Conservation (phyloP, 2,329 filamentous ascomycete species). For the Aspergillus ibericus region DNA sequence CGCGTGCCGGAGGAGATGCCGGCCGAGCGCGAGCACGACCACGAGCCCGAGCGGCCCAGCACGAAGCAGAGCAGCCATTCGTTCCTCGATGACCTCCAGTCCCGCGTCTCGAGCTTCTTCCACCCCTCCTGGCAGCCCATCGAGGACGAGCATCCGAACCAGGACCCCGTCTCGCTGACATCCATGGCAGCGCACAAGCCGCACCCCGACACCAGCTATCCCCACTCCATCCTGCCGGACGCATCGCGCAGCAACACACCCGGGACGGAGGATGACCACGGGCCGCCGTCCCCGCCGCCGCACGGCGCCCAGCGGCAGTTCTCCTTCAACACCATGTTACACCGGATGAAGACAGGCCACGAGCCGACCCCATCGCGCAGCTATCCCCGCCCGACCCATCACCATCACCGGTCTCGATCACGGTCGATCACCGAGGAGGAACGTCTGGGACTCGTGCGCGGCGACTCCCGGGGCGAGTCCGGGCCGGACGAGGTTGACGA, state of each 20-base stretch:
- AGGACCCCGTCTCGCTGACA: slow-evolving; percentile 62
- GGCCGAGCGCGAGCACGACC: slow-evolving; percentile 37
- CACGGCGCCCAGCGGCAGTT: slow-evolving; percentile 73
- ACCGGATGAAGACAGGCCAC: slow-evolving; percentile 42
- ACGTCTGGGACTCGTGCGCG: slow-evolving; percentile 75
- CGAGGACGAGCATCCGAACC: slow-evolving; percentile 41
- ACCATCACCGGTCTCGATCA: slow-evolving; percentile 1
- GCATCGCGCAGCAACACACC: slow-evolving; percentile 43
- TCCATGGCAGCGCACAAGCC: slow-evolving; percentile 57
- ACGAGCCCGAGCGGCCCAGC: slow-evolving; percentile 24
- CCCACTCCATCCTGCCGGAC: slow-evolving; percentile 29
- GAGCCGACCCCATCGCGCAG: slow-evolving; percentile 33
- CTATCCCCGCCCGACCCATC: slow-evolving; percentile 46
- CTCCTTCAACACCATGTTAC: slow-evolving; percentile 86
- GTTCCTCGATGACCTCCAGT: slow-evolving; percentile 41
- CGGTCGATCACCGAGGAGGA: slow-evolving; percentile 76
- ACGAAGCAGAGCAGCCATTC: slow-evolving; percentile 34
- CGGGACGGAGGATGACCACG: slow-evolving; percentile 34
- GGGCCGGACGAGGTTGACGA: slow-evolving; percentile 30
- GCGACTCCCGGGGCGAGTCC: slow-evolving; percentile 69
- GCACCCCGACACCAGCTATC: slow-evolving; percentile 43
- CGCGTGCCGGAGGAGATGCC: slow-evolving; percentile 65
- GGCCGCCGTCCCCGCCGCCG: slow-evolving; percentile 34
- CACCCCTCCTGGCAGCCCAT: slow-evolving; percentile 37
- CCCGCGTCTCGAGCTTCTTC: slow-evolving; percentile 39